A percentile compares a stretch with the other conserved stretches of the same genome.
Evolutionary conservation across 1,284 basidiomycete species (phyloP).

Genomic region (Polyporus tsugae): DNA sequence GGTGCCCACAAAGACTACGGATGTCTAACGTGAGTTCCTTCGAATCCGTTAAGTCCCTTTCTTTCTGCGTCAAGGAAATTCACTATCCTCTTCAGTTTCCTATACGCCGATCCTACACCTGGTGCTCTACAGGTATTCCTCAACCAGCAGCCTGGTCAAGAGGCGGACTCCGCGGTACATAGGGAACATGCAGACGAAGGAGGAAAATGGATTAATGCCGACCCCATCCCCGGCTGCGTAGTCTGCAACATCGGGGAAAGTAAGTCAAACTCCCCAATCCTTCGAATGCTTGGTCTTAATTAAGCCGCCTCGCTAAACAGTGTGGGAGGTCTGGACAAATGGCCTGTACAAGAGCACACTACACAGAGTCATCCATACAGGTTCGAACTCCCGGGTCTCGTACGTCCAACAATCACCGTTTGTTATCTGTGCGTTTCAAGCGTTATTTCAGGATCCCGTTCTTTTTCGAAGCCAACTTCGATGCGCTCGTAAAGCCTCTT

Average conservation of each 20-base stretch:
- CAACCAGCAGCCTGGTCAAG: conserved; percentile 52
- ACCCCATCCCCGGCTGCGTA: conserved; percentile 80
- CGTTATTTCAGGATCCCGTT: conserved; percentile 68
- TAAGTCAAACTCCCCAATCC: conserved; percentile 45
- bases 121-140: conserved; percentile 85
- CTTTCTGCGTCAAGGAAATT: conserved; percentile 11
- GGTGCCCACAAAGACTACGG: conserved; percentile 91
- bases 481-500: conserved; percentile 69
- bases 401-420: conserved; percentile 18
- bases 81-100: conserved; percentile 58
- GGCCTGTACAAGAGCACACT: conserved; percentile 81
- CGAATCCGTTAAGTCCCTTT: not conserved
- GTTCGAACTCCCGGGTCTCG: conserved; percentile 70
- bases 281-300: not conserved
- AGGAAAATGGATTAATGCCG: conserved; percentile 80
- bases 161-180: conserved; percentile 47
- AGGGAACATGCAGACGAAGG: conserved; percentile 57
- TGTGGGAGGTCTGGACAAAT: conserved; percentile 89
- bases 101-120: conserved; percentile 81
- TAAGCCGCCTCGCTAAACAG: conserved; percentile 42
- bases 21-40: conserved; percentile 72
- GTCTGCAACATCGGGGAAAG: conserved; percentile 89
- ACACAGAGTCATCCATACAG: conserved; percentile 80
- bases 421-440: not conserved
- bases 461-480: conserved; percentile 88